Evolutionary conservation across 2,329 filamentous ascomycete genomes (phyloP).

Genomic region (Aspergillus phoenicis): DNA sequence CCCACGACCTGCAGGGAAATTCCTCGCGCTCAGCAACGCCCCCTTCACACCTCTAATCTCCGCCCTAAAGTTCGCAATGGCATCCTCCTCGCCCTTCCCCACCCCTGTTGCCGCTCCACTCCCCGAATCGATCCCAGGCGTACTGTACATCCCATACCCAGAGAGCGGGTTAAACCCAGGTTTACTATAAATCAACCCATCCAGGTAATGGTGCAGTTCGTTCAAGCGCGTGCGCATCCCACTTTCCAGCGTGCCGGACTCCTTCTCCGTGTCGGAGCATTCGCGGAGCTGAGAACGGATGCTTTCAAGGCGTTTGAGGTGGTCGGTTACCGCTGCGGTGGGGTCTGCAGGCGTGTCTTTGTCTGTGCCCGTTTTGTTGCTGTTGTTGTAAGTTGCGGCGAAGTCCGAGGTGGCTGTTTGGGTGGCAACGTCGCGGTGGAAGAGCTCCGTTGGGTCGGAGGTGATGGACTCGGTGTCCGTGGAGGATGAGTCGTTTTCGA

Average conservation of each 20-base stretch:
- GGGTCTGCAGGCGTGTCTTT: slow-evolving; percentile 25
- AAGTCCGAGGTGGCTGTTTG: slow-evolving; percentile 60
- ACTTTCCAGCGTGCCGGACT: slow-evolving; percentile 36
- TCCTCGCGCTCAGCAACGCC: slow-evolving; percentile 63
- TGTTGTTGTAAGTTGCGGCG: slow-evolving; percentile 14
- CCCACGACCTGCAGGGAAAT: slow-evolving; percentile 54
- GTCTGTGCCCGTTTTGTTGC: slow-evolving; percentile 28
- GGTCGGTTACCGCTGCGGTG: slow-evolving; percentile 32
- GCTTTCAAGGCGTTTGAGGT: slow-evolving; percentile 52
- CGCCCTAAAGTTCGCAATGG: slow-evolving; percentile 59
- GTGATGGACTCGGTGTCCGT: slow-evolving; percentile 47
- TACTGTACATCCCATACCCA: slow-evolving; percentile 39
- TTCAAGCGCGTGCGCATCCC: slow-evolving; percentile 37
- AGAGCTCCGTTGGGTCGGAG: slow-evolving; percentile 65
- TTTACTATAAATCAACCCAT: slow-evolving; percentile 47
- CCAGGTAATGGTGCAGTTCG: slow-evolving; percentile 57
- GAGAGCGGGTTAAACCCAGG: slow-evolving; percentile 31
- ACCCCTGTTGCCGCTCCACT: slow-evolving; percentile 27
- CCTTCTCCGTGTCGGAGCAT: slow-evolving; percentile 44
- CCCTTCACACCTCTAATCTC: slow-evolving; percentile 67
- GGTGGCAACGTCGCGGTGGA: slow-evolving; percentile 64
- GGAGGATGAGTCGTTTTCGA: neutral
- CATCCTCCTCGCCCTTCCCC: slow-evolving; percentile 55
- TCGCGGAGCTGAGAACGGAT: slow-evolving; percentile 56
- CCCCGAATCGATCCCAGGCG: slow-evolving; percentile 31